phyloP scores from a whole-genome alignment of 352 stramenopile genomes.

The Salisapilia sapeloensis region DNA sequence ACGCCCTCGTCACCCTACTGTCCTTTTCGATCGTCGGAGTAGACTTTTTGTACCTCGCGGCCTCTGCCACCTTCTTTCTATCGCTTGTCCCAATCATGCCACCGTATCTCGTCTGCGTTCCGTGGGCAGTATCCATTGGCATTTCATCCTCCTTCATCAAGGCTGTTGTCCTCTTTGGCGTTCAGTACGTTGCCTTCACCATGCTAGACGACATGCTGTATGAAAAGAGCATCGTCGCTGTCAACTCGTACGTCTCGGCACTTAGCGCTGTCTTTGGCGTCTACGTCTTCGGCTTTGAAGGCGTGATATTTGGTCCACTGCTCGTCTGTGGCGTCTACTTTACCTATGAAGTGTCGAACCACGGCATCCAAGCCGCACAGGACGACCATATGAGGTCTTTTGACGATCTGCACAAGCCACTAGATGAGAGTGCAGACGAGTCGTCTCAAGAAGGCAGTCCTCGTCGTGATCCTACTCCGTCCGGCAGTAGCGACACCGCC shows the following conservation, averaged over 20 bases:
- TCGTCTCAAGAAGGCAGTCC: slow-evolving; percentile 20
- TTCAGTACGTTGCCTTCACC: slow-evolving; percentile 76
- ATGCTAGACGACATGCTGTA: slow-evolving; percentile 80
- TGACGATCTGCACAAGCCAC: slow-evolving; percentile 15
- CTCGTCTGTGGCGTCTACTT: slow-evolving; percentile 73
- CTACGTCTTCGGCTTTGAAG: slow-evolving; percentile 79
- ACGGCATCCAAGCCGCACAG: slow-evolving; percentile 73
- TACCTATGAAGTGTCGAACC: slow-evolving; percentile 75
- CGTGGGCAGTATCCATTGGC: slow-evolving; percentile 66
- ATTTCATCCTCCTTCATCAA: slow-evolving; percentile 70
- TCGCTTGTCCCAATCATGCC: slow-evolving; percentile 80
- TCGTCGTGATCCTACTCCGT: slow-evolving; percentile 17
- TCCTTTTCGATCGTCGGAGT: slow-evolving; percentile 75
- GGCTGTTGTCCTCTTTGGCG: slow-evolving; percentile 52
- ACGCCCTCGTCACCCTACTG: slow-evolving; percentile 77
- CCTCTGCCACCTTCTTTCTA: slow-evolving; percentile 76
- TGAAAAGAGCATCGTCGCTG: slow-evolving; percentile 70
- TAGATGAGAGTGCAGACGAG: slow-evolving; percentile 33
- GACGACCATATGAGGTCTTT: slow-evolving; percentile 25
- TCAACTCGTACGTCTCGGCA: slow-evolving; percentile 77
- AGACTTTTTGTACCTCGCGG: slow-evolving; percentile 77
- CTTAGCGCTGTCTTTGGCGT: slow-evolving; percentile 76
- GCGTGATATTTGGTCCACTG: slow-evolving; percentile 72
- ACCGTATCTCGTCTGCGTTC: slow-evolving; percentile 69
- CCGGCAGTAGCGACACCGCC: slow-evolving; percentile 5